Evolutionary conservation across 2,329 filamentous ascomycete genomes (phyloP).

Genomic region (Aspergillus neoniger): DNA sequence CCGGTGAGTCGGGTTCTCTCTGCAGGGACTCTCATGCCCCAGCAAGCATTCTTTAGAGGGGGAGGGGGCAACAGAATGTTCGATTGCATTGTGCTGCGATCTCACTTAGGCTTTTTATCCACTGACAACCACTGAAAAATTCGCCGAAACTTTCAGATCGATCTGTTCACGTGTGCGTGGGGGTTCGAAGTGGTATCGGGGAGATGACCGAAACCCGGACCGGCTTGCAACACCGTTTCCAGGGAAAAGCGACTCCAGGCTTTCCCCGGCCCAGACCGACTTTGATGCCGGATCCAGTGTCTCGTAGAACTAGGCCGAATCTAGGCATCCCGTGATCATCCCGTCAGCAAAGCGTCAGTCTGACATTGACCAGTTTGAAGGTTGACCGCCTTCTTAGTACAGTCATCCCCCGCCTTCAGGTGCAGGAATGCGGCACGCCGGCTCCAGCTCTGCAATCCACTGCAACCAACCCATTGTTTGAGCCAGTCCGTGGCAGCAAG

Average conservation of each 20-base stretch:
- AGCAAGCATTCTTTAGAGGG: background rate
- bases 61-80: conserved; percentile 5
- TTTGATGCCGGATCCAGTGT: background rate
- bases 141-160: conserved; percentile 1
- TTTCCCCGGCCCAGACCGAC: background rate
- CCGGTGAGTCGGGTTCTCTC: background rate
- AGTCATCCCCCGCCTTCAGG: conserved; percentile 1
- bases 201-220: conserved; percentile 1
- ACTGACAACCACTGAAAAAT: background rate
- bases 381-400: conserved; percentile 8
- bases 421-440: background rate
- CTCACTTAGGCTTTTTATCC: background rate
- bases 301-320: background rate
- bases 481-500: background rate
- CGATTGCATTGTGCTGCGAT: conserved; percentile 6
- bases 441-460: background rate
- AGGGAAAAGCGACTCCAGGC: background rate
- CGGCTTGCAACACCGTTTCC: background rate
- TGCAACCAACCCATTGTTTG: background rate
- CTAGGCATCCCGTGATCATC: background rate
- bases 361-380: background rate
- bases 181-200: background rate
- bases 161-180: background rate
- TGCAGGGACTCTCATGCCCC: background rate
- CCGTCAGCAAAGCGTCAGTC: background rate